These are phyloP conservation scores for Penicillium taxi DNA, from an alignment of 495 filamentous ascomycete species.

Conservation along the genomic window DNA sequence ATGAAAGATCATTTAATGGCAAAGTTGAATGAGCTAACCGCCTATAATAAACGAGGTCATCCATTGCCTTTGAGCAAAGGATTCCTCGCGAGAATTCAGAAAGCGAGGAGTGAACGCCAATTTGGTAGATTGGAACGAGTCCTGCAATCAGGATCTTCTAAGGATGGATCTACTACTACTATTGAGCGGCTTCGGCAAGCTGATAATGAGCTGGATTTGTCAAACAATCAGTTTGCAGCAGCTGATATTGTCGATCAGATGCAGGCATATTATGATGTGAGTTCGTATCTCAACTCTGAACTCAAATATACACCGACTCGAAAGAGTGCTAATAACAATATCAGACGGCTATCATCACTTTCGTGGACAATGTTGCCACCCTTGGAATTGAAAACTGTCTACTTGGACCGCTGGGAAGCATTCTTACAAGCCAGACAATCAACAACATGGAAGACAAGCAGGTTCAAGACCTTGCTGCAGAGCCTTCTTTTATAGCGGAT, in stretches of 20 bases:
- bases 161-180: background rate
- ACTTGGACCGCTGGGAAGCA: constrained; percentile 21
- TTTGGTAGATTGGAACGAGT: too few species aligned
- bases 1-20: constrained; percentile 24
- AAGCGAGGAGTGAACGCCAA: constrained; percentile 18
- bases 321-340: too few species aligned
- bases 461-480: constrained; percentile 12
- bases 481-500: constrained; percentile 7
- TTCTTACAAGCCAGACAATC: constrained; percentile 23
- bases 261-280: constrained; percentile 32
- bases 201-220: constrained; percentile 1
- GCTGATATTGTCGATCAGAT: constrained; percentile 26
- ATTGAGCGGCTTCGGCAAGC: constrained; percentile 1
- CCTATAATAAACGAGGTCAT: constrained; percentile 33
- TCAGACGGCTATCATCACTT: constrained; percentile 53
- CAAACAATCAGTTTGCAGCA: constrained; percentile 10
- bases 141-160: too few species aligned
- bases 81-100: constrained; percentile 27
- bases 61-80: constrained; percentile 36
- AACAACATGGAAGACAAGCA: constrained; percentile 21
- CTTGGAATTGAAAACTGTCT: constrained; percentile 52
- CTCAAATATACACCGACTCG: too few species aligned
- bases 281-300: too few species aligned
- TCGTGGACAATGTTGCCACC: constrained; percentile 55
- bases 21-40: constrained; percentile 38